phyloP scores from a whole-genome alignment of 129 eudicot species.

The Artemisia argyi region DNA sequence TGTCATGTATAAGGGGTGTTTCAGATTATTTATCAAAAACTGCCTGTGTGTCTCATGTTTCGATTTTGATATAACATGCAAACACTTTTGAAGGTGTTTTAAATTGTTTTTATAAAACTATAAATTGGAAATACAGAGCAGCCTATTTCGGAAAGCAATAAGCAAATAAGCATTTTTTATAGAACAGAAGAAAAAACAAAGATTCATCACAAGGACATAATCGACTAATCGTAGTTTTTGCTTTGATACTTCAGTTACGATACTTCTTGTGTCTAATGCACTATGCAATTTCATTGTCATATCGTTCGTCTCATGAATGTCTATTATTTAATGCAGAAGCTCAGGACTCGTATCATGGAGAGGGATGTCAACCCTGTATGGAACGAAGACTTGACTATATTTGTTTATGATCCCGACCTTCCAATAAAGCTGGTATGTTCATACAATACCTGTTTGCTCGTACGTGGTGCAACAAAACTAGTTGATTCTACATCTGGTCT shows the following conservation, averaged over 20 bases:
- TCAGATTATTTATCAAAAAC: too few relatives aligned
- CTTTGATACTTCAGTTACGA: too few relatives aligned
- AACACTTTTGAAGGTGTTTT: too few relatives aligned
- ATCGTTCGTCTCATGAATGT: slow-evolving; percentile 7
- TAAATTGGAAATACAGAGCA: too few relatives aligned
- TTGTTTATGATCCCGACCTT: slow-evolving; percentile 52
- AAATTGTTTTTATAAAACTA: too few relatives aligned
- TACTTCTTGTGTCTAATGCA: not conserved
- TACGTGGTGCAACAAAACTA: not conserved
- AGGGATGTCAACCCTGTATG: slow-evolving; percentile 76
- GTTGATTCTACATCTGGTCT: not conserved
- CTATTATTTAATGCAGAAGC: slow-evolving; percentile 44
- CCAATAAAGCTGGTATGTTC: slow-evolving; percentile 61
- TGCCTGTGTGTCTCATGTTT: too few relatives aligned
- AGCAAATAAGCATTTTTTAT: too few relatives aligned
- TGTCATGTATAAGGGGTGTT: not conserved
- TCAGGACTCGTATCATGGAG: slow-evolving; percentile 74
- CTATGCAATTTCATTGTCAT: not conserved
- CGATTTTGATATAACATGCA: too few relatives aligned
- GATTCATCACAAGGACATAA: too few relatives aligned
- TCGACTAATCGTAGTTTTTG: too few relatives aligned
- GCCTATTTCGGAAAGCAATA: too few relatives aligned
- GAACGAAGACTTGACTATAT: slow-evolving; percentile 86
- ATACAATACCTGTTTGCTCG: not conserved
- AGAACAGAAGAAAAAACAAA: too few relatives aligned